These are phyloP conservation scores for Microthlaspi erraticum DNA, from an alignment of 345 rosid species.

Conservation along the genomic window DNA sequence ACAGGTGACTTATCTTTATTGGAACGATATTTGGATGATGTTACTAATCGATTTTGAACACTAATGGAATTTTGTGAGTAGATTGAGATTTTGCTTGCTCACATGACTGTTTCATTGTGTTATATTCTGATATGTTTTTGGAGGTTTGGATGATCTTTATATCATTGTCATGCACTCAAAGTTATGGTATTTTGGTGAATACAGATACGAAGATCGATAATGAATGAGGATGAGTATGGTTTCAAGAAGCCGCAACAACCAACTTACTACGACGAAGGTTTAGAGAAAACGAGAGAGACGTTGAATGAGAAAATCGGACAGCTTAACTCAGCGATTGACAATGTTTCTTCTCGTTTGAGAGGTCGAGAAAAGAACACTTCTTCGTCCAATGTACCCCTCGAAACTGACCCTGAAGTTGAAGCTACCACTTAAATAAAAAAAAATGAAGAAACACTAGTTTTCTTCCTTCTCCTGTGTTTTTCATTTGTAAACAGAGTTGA, in stretches of 20 bases:
- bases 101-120: not conserved
- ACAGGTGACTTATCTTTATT: slow-evolving; percentile 58
- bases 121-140: not conserved
- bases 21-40: not conserved
- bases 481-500: slow-evolving; percentile 12
- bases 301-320: slow-evolving; percentile 84
- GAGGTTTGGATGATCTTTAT: not conserved
- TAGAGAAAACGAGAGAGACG: slow-evolving; percentile 90
- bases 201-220: slow-evolving; percentile 79
- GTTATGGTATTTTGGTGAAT: slow-evolving; percentile 15
- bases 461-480: slow-evolving; percentile 4
- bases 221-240: slow-evolving; percentile 83
- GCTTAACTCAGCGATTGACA: slow-evolving; percentile 91
- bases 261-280: slow-evolving; percentile 83
- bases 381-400: slow-evolving; percentile 46
- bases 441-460: not conserved
- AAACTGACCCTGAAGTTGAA: slow-evolving; percentile 75
- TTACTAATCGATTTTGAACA: not conserved
- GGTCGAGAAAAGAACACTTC: slow-evolving; percentile 58
- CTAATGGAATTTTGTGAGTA: slow-evolving; percentile 12
- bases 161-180: slow-evolving; percentile 13
- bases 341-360: slow-evolving; percentile 82
- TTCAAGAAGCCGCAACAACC: slow-evolving; percentile 72
- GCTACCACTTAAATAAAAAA: slow-evolving; percentile 51
- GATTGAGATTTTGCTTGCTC: not conserved